Base-by-base conservation (phyloP, 2,329 filamentous ascomycete genomes). In the Colletotrichum tabaci region DNA sequence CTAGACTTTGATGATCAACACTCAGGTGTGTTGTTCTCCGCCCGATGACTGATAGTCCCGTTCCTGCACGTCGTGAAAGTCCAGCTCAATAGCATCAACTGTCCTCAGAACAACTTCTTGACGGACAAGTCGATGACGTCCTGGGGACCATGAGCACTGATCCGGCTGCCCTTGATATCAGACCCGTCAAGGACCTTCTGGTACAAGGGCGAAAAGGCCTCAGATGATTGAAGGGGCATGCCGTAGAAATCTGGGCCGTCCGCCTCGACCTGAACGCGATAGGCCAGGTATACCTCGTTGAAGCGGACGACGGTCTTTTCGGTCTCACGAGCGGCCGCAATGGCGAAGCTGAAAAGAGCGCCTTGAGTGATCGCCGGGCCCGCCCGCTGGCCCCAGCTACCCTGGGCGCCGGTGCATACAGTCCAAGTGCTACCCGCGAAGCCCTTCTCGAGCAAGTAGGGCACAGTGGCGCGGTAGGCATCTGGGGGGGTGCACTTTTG, bases 241-340 rank as follows among this genome's bases (percentile, higher is more conserved):
- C 47, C 60, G 9, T 26, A 12, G 26, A 30, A 62, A 2, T 13
- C 18, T 35, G 26, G 47, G 12, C 5, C 1, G 10, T 53, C 74
- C 4, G 66, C 74, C 64, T 79, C 77, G 4, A 76, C 69, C 65
- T 79, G 76, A 23, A 81, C 78, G 3, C 76, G 76, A 13, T 75
- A 75, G 57, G 49, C 74, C 2, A 84, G 78, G 63, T 80, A 83
- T n/a, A 82, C 75, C 67, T 84, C 82, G 65, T 83, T 82, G 74
- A 83, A 80, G 21, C 82, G 81, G 10, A 84, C 75, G 62, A 80
- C 82, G 4, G 79, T 80, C 0, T 75, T 65, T 13, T 60, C 61
- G 40, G 77, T 77, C 16, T 80, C 80, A 15, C 74, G 77, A 18
- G 74, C 73, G 2, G 80, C 81, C 18, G 76, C 78, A 8, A 65